These are phyloP conservation scores for Cyberlindnera lachancei DNA, from an alignment of 805 yeast species.

Conservation along the genomic window DNA sequence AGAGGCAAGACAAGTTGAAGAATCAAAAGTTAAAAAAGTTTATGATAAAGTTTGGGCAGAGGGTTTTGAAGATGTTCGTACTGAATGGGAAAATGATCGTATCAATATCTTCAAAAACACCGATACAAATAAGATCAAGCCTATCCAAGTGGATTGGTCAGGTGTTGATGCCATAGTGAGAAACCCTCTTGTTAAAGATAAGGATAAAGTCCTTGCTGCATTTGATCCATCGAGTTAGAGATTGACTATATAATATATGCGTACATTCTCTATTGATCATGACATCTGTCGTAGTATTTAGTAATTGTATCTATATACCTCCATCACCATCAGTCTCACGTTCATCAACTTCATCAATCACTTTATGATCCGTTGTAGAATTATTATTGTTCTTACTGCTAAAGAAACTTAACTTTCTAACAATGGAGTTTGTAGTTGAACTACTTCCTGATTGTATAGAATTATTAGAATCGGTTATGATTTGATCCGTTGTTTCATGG, in stretches of 20 bases:
- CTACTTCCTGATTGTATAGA: slow-evolving; percentile 13
- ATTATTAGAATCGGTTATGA: neutral
- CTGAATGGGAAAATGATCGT: slow-evolving; percentile 69
- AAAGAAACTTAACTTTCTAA: slow-evolving; percentile 20
- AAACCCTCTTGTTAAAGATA: slow-evolving; percentile 15
- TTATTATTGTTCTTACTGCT: slow-evolving; percentile 10
- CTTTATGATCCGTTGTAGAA: slow-evolving; percentile 4
- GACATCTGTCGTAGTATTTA: slow-evolving; percentile 15
- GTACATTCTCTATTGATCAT: neutral
- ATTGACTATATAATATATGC: slow-evolving; percentile 1
- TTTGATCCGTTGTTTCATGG: slow-evolving; percentile 5
- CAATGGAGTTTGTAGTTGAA: slow-evolving; percentile 13
- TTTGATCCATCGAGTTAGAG: slow-evolving; percentile 19
- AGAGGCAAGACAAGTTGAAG: slow-evolving; percentile 59
- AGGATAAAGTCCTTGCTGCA: slow-evolving; percentile 24
- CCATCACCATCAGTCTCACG: too few relatives aligned
- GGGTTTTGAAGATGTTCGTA: slow-evolving; percentile 73
- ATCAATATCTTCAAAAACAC: slow-evolving; percentile 70
- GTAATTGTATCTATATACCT: too few relatives aligned
- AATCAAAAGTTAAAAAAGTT: slow-evolving; percentile 52
- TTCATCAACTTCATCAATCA: slow-evolving; percentile 4
- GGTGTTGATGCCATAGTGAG: slow-evolving; percentile 39
- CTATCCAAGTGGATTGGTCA: slow-evolving; percentile 63
- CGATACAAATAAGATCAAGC: slow-evolving; percentile 45
- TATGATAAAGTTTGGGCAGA: slow-evolving; percentile 68